Base-by-base conservation (phyloP, 768 basidiomycete genomes). In the Steccherinum ochraceum region DNA sequence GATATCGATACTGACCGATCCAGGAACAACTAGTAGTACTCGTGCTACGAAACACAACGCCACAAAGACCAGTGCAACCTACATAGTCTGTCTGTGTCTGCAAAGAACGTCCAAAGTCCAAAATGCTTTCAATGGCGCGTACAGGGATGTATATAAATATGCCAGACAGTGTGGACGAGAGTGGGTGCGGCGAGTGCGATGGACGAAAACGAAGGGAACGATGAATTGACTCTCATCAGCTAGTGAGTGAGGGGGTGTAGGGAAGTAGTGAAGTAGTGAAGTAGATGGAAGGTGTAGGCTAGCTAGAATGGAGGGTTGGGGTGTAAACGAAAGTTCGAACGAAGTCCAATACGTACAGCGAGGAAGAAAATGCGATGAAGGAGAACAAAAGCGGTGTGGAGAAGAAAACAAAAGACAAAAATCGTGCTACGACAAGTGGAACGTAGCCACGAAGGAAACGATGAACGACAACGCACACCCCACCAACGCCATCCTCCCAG, bases 341-440 rank as follows among this genome's bases (percentile, higher is more conserved):
- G n/a, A n/a, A n/a, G n/a, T n/a, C n/a, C n/a, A n/a, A n/a, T n/a
- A n/a, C n/a, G n/a, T n/a, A n/a, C n/a, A n/a, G 12, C 18, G 12
- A 46, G 30, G 30, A 35, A 16, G 46, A 46, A 24, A n/a, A 16
- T 51, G 40, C 41, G 27, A 40, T 12, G 23, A 24, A 27, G 4
- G 35, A 7, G 25, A 40, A 48, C 35, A 39, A 19, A 42, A 42
- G 24, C 11, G 19, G 18, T 24, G 40, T 3, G 21, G 25, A 45
- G 18, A 13, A 48, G 5, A 25, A 48, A 25, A 23, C 52, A 27
- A 47, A 45, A 24, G 25, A 47, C 25, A 53, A 18, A 19, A 4
- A 25, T 12, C 11, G 13, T 45, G 39, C 30, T 48, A 47, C 24
- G 39, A 50, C 43, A 54, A 48, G 30, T 20, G 48, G 25, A 20